Evolutionary conservation across 2,329 filamentous ascomycete genomes (phyloP), one percentile per base, ranked within the genome.

Genomic region (Cryphonectria radicalis): DNA sequence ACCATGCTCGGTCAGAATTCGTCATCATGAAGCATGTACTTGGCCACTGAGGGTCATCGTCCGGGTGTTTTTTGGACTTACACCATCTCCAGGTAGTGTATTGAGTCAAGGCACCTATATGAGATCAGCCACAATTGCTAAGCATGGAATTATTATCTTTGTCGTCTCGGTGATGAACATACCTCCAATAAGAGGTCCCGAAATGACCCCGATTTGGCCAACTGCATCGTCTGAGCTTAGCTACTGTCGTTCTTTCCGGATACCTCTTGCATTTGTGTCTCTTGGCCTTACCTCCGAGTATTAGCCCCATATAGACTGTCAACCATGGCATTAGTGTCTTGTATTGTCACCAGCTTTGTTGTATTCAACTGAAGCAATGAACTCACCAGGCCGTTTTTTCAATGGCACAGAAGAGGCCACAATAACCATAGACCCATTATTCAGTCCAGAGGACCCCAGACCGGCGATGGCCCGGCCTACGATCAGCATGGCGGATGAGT

Each of bases 71-170:
- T 4, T 50, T 22, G 7, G 0, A 76, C 78, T 75, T 75, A 82
- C 80, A 82, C 81, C 81, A 83, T 71, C 83, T 76, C 82, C 83
- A 84, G 22, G 78, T 80, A 1, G 77, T 74, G 62, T 80, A 79
- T 37, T 80, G 75, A 0, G 81, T 82, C 25, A 82, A 4, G 83
- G 84, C 25, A 86, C 74, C 43, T 83, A 80, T 10, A 78, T 75
- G 32, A 79, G 77, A 79, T 32, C 25, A 25, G 25, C 10, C 10
- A 69, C 37, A 28, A 65, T 37, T 0, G 46, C 46, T 57, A 64
- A 22, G 40, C 8, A 50, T 50, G 22, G 19, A 8, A 3, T 43
- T 4, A n/a, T 50, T 22, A 8, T 4, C 6, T n/a, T 22, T 22
- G 0, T 22, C 22, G 46, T 10, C 46, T n/a, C 22, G 46, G n/a